phyloP scores from a whole-genome alignment of 176 grass and related monocot genomes.

The Pontederia crassipes region DNA sequence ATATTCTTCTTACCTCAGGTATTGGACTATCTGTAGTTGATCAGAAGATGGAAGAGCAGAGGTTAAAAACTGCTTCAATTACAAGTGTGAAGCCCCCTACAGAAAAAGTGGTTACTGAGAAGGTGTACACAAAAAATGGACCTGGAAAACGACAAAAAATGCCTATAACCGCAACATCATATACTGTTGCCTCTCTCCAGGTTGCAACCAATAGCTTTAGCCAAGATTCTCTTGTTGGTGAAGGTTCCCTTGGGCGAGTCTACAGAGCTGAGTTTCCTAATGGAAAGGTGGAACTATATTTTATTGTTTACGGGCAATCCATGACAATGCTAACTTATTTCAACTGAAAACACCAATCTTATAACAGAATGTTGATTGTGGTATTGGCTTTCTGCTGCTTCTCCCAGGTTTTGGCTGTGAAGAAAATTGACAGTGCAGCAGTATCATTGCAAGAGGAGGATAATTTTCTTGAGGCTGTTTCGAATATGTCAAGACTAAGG shows the following conservation, averaged over 20 bases:
- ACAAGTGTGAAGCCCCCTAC: constrained; percentile 30
- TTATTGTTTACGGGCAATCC: constrained; percentile 7
- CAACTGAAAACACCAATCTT: constrained; percentile 9
- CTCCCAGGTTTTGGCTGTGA: constrained; percentile 65
- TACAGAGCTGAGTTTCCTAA: constrained; percentile 84
- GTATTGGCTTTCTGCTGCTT: constrained; percentile 4
- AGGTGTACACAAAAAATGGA: constrained; percentile 46
- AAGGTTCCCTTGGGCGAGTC: constrained; percentile 74
- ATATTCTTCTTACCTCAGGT: constrained; percentile 5
- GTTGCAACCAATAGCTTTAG: constrained; percentile 70
- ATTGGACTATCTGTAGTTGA: constrained; percentile 41
- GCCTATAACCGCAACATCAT: constrained; percentile 51
- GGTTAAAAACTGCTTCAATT: constrained; percentile 33
- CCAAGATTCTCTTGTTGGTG: constrained; percentile 67
- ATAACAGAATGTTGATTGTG: background rate
- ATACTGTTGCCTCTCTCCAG: constrained; percentile 56
- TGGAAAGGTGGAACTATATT: constrained; percentile 51
- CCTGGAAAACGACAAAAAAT: constrained; percentile 55
- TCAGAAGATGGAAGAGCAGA: constrained; percentile 55
- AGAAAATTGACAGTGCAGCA: constrained; percentile 75
- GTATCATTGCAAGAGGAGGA: constrained; percentile 67
- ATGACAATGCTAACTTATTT: background rate
- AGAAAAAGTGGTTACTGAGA: constrained; percentile 65
- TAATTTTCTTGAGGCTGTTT: constrained; percentile 70
- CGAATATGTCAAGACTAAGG: constrained; percentile 66